These are phyloP conservation scores for Camelina hispida DNA, from an alignment of 345 rosid genomes.

Conservation along the genomic window DNA sequence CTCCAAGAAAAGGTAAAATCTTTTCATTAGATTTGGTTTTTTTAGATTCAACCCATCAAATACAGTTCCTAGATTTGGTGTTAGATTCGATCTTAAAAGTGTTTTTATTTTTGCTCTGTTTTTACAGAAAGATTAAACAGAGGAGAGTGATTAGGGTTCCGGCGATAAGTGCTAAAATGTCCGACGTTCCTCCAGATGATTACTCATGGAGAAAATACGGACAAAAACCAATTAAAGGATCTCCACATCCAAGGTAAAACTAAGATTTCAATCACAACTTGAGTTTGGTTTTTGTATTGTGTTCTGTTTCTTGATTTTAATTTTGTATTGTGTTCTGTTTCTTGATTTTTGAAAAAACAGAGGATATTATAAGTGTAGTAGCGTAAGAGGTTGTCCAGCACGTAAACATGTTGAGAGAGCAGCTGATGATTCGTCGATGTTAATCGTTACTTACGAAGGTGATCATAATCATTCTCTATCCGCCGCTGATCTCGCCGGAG, in stretches of 20 bases:
- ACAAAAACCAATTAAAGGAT: conserved; percentile 97
- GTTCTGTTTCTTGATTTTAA: neutral
- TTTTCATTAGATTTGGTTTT: neutral
- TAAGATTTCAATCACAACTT: neutral
- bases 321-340: conserved; percentile 4
- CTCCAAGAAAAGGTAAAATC: conserved; percentile 76
- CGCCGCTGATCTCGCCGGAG: conserved; percentile 58
- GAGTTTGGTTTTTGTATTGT: too few species aligned
- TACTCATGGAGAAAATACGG: conserved; percentile 98
- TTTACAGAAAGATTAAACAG: conserved; percentile 65
- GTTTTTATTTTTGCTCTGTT: neutral
- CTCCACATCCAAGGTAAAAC: conserved; percentile 88
- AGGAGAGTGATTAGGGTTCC: conserved; percentile 85
- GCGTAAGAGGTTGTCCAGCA: conserved; percentile 94
- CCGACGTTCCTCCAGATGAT: conserved; percentile 97
- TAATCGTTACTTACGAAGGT: conserved; percentile 90
- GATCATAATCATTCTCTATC: conserved; percentile 83
- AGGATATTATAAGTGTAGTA: conserved; percentile 98
- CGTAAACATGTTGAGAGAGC: conserved; percentile 98
- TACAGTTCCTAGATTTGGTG: neutral
- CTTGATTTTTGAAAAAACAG: conserved; percentile 46
- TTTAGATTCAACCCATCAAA: conserved; percentile 4
- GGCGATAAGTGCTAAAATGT: conserved; percentile 84
- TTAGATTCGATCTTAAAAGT: conserved; percentile 12
- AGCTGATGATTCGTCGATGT: conserved; percentile 77